Evolutionary conservation across 805 yeast genomes (phyloP).

Genomic region (Candida coleopterorum): DNA sequence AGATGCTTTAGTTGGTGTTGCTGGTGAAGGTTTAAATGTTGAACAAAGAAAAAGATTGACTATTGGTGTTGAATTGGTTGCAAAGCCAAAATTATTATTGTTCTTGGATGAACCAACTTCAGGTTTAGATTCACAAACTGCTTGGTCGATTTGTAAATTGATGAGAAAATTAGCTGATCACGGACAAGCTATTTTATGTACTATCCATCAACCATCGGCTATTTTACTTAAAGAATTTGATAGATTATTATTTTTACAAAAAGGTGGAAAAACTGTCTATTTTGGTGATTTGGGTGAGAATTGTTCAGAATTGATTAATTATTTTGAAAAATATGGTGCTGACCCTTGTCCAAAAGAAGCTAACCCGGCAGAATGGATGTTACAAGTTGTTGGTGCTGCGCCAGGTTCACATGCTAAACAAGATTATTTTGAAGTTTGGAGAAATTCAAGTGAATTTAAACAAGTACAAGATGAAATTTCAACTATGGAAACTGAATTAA

Average conservation of each 20-base stretch:
- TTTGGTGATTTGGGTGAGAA: constrained; percentile 69
- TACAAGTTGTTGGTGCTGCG: constrained; percentile 25
- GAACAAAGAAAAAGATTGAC: constrained; percentile 32
- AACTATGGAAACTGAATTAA: constrained; percentile 31
- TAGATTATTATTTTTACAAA: constrained; percentile 60
- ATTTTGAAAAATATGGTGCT: constrained; percentile 65
- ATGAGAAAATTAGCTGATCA: constrained; percentile 30
- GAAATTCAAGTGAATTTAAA: constrained; percentile 42
- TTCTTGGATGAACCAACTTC: constrained; percentile 39
- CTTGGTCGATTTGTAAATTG: constrained; percentile 33
- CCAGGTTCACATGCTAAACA: constrained; percentile 24
- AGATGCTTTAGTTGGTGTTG: constrained; percentile 29
- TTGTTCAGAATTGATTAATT: constrained; percentile 51
- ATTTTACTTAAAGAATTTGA: constrained; percentile 69
- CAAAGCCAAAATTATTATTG: constrained; percentile 34
- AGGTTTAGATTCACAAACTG: constrained; percentile 34
- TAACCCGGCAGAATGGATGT: constrained; percentile 58
- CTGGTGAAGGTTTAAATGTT: constrained; percentile 32
- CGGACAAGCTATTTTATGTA: constrained; percentile 36
- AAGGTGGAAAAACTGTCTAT: constrained; percentile 71
- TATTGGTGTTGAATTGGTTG: constrained; percentile 37
- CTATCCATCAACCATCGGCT: constrained; percentile 82
- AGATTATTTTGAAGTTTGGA: constrained; percentile 23
- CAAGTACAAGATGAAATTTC: constrained; percentile 50
- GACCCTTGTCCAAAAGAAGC: constrained; percentile 62